These are phyloP conservation scores for grape (Vitis vinifera) DNA, from an alignment of 164 flowering plant genomes.

Conservation along the genomic window DNA sequence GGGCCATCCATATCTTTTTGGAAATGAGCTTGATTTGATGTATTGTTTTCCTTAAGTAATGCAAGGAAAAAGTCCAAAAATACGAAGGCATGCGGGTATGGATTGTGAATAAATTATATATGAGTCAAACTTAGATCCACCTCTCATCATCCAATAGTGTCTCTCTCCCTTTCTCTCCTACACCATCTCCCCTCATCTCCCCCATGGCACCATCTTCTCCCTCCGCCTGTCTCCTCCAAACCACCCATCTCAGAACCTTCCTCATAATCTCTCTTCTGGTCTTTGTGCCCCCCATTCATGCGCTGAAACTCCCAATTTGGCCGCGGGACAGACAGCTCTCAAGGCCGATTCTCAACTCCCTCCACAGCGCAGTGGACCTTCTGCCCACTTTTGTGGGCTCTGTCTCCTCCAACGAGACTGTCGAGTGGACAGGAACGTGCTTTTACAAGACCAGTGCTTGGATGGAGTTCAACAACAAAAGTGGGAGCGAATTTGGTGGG, in stretches of 20 bases:
- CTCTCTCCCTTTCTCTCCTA: not conserved
- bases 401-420: constrained; percentile 40
- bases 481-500: constrained; percentile 73
- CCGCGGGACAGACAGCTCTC: constrained; percentile 63
- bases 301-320: constrained; percentile 48
- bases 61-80: too few species aligned
- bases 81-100: too few species aligned
- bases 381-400: constrained; percentile 83
- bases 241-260: not conserved
- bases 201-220: not conserved
- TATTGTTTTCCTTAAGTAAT: too few species aligned
- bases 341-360: constrained; percentile 70
- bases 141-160: too few species aligned
- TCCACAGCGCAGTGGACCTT: constrained; percentile 58
- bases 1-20: too few species aligned
- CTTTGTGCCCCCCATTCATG: not conserved
- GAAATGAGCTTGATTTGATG: too few species aligned
- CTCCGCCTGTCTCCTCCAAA: not conserved
- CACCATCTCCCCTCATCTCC: not conserved
- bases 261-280: constrained; percentile 4
- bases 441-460: constrained; percentile 77
- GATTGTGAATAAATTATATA: too few species aligned
- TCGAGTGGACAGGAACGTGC: constrained; percentile 92
- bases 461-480: constrained; percentile 84
- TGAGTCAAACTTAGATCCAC: too few species aligned